These are phyloP conservation scores for Oidium heveae DNA, from an alignment of 2,329 filamentous ascomycete genomes.

Conservation along the genomic window DNA sequence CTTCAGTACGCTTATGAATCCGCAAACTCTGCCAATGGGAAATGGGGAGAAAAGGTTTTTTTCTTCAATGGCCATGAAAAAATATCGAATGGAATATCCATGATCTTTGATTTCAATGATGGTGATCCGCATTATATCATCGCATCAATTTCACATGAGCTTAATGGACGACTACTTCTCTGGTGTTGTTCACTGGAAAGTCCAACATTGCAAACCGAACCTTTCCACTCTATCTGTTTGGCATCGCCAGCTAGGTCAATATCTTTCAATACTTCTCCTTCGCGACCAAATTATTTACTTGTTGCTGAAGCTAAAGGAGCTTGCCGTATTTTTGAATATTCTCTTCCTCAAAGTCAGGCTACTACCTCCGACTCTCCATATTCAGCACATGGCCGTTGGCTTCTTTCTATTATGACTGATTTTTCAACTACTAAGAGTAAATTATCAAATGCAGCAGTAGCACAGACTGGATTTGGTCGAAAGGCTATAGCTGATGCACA, in stretches of 20 bases:
- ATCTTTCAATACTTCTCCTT: constrained; percentile 30
- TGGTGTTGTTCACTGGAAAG: constrained; percentile 27
- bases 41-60: constrained; percentile 35
- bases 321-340: constrained; percentile 36
- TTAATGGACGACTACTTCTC: constrained; percentile 29
- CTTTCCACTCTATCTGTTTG: constrained; percentile 36
- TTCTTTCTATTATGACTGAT: constrained; percentile 30
- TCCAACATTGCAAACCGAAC: constrained; percentile 15
- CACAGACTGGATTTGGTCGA: constrained; percentile 20
- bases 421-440: constrained; percentile 21
- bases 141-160: constrained; percentile 32
- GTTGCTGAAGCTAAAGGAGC: constrained; percentile 28
- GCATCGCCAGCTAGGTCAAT: constrained; percentile 27
- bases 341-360: constrained; percentile 24
- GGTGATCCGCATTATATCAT: constrained; percentile 25
- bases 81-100: constrained; percentile 27
- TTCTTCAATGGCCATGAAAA: constrained; percentile 27
- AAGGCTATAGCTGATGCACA: constrained; percentile 36
- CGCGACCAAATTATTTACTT: constrained; percentile 26
- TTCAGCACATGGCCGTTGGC: constrained; percentile 33
- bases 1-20: constrained; percentile 25
- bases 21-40: constrained; percentile 29
- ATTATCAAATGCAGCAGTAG: constrained; percentile 12
- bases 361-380: constrained; percentile 19
- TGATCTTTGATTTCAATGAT: constrained; percentile 21